Base-by-base conservation (phyloP, 495 filamentous ascomycete species). In the Amniculicola lignicola region DNA sequence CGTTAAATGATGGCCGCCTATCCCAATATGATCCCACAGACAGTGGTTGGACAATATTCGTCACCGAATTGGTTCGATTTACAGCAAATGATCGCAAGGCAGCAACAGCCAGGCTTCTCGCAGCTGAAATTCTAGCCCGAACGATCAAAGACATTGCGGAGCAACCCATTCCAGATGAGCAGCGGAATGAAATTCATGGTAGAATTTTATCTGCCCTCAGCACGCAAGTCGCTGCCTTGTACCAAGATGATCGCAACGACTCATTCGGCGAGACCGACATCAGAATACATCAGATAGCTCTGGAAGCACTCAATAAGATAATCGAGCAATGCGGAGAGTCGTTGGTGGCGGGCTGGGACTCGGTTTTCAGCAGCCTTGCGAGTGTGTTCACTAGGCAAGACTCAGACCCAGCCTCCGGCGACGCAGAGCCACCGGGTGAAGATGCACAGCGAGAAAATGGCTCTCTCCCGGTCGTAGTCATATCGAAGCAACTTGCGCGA, bases 261-360 rank as follows among this genome's bases (percentile, higher is more conserved):
- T 70, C 75, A n/a, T 76, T 71, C 1, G 76, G 78, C 40, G 69
- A 76, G 0, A 81, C 80, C 2, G 85, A 95, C 60, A 68, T 87
- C 18, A 88, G 95, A 27, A 86, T 96, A 14, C 93, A 97, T 67
- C 82, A 82, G 50, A 82, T 86, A 51, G 80, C 86, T 28, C 73
- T 98, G 16, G 90, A 96, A 50, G 83, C 86, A 1, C 72, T 98
- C 22, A 87, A 87, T 61, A 79, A 78, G 50, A 82, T 96, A 15
- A 74, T 98, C 5, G 93, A 97, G 62, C 86, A 92, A 53, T 91
- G 86, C 64, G 93, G 91, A 1, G 93, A 97, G 59, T 77, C 82
- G 0, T 79, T 98, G 19, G 74, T 82, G 7, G 80, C 80, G 47
- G 90, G 89, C 18, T 98, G 93, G 93, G 79, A 84, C 39, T 76